A percentile compares a stretch with the other conserved stretches of the same genome.
Evolutionary conservation across 2,329 filamentous ascomycete genomes (phyloP).

Genomic region (Fusarium longipes): DNA sequence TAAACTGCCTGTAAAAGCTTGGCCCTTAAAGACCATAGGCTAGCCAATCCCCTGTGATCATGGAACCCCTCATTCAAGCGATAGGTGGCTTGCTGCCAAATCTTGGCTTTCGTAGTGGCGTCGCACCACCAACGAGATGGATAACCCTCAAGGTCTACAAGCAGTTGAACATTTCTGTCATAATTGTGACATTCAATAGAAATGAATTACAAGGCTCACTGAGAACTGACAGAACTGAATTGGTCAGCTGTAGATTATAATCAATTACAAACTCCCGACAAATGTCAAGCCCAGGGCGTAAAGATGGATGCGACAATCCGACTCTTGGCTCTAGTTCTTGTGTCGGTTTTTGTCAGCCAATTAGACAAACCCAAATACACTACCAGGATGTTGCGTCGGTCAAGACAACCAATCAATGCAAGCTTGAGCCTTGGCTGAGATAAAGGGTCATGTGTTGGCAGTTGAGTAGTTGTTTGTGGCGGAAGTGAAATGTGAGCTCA

Average conservation of each 20-base stretch:
- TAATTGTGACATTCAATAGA: not conserved
- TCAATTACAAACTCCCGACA: not conserved
- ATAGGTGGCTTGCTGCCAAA: slow-evolving; percentile 25
- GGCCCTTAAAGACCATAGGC: slow-evolving; percentile 8
- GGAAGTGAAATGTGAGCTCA: slow-evolving; percentile 29
- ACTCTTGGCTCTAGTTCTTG: slow-evolving; percentile 4
- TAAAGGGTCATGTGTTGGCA: slow-evolving; percentile 31
- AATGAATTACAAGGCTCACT: not conserved
- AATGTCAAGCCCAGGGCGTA: slow-evolving; percentile 20
- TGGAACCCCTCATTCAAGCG: slow-evolving; percentile 20
- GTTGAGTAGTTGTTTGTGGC: slow-evolving; percentile 17
- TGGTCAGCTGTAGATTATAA: not conserved
- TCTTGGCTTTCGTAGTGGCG: slow-evolving; percentile 21
- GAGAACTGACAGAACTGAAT: not conserved
- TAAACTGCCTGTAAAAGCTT: slow-evolving; percentile 10
- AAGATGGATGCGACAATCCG: slow-evolving; percentile 3
- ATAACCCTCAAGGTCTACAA: not conserved
- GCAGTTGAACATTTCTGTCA: not conserved
- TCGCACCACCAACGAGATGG: slow-evolving; percentile 2
- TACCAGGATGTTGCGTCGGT: slow-evolving; percentile 16
- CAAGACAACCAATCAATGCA: slow-evolving; percentile 13
- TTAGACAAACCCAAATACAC: not conserved
- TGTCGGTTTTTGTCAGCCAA: slow-evolving; percentile 31
- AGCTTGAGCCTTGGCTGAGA: slow-evolving; percentile 21
- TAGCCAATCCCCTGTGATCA: slow-evolving; percentile 18